Percentiles rank a stretch among this genome's conserved stretches.
Conservation (phyloP, 2,329 filamentous ascomycete genomes). For the Colletotrichum noveboracense region DNA sequence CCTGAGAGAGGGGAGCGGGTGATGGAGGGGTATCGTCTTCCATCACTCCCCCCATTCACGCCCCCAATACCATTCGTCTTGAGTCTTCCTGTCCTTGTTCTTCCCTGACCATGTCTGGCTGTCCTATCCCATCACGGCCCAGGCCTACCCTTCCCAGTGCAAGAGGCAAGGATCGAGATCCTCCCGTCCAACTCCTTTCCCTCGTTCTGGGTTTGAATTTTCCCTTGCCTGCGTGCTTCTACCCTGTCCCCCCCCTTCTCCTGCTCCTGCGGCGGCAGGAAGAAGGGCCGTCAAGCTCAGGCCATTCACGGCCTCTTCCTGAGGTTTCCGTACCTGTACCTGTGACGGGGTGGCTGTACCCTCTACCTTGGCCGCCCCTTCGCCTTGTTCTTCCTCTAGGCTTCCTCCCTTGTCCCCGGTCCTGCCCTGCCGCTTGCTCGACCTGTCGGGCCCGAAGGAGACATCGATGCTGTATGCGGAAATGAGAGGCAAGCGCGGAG, state of each 20-base stretch:
- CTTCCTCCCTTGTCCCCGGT: not conserved
- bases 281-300: not conserved
- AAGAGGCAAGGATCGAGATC: conserved; percentile 11
- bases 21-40: not conserved
- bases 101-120: not conserved
- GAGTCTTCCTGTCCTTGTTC: not conserved
- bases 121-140: not conserved
- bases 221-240: not conserved
- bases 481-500: not conserved
- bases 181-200: conserved; percentile 17
- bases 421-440: not conserved
- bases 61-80: not conserved
- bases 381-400: not conserved
- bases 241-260: not conserved
- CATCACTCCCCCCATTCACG: not conserved
- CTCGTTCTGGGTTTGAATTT: not conserved
- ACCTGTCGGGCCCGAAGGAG: not conserved
- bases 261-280: not conserved
- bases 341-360: not conserved
- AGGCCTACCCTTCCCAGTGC: not conserved
- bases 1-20: not conserved
- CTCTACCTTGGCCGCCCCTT: not conserved
- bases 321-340: not conserved
- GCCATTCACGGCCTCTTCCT: not conserved
- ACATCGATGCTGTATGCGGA: not conserved